A percentile compares a stretch with the other conserved stretches of the same genome.
Conservation (phyloP, 75 land plant species). For the Pseudotsuga menziesii region DNA sequence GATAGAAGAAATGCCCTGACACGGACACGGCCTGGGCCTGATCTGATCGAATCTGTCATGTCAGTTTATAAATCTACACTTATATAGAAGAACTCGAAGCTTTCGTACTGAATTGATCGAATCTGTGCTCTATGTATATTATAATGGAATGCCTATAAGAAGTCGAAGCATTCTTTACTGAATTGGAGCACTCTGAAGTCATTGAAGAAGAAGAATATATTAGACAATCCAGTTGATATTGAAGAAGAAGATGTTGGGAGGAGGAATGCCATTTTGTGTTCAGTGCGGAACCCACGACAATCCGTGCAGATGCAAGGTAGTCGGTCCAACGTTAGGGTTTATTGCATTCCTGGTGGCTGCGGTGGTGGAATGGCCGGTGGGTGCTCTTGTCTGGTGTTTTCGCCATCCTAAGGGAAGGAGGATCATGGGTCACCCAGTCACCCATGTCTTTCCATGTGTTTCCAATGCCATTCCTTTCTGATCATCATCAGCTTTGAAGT, state of each 20-base stretch:
- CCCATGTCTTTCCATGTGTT: slow-evolving; percentile 53
- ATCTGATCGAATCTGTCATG: too few species aligned
- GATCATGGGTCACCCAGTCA: slow-evolving; percentile 70
- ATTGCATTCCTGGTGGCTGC: slow-evolving; percentile 56
- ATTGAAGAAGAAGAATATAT: too few species aligned
- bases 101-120: too few species aligned
- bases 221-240: too few species aligned
- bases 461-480: slow-evolving; percentile 45
- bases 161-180: too few species aligned
- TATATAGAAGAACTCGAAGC: too few species aligned
- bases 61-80: too few species aligned
- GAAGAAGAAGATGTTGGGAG: neutral
- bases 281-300: slow-evolving; percentile 66
- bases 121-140: too few species aligned
- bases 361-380: slow-evolving; percentile 66
- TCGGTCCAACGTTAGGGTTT: slow-evolving; percentile 77
- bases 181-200: too few species aligned
- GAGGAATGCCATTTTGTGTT: slow-evolving; percentile 46
- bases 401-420: slow-evolving; percentile 55
- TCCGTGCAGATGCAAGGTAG: slow-evolving; percentile 76
- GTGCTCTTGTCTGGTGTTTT: slow-evolving; percentile 53
- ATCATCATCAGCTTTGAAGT: neutral
- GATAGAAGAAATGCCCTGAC: too few species aligned
- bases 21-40: too few species aligned
- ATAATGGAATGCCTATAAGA: too few species aligned